These are phyloP conservation scores for Cercospora sp. DNA, from an alignment of 2,329 filamentous ascomycete genomes.

Conservation along the genomic window DNA sequence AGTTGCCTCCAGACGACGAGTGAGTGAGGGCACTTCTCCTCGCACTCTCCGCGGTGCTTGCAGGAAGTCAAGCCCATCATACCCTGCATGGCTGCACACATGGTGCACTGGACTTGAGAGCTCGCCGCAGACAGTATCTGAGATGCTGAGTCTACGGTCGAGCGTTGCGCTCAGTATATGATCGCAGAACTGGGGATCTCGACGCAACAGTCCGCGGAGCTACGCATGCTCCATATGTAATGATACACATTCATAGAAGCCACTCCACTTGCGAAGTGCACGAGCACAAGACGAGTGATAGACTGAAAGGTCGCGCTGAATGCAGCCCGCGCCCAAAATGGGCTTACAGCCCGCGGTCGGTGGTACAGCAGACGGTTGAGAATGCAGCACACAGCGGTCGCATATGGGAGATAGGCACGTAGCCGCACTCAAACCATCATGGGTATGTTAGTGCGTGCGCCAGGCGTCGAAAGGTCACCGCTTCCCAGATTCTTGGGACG, in stretches of 20 bases:
- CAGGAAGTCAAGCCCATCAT: neutral
- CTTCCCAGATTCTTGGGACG: constrained; percentile 1
- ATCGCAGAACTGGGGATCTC: neutral
- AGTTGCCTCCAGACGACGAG: constrained; percentile 94
- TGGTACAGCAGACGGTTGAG: neutral
- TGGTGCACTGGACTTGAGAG: neutral
- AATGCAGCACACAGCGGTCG: neutral
- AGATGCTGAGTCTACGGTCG: neutral
- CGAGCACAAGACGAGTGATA: neutral
- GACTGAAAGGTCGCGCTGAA: neutral
- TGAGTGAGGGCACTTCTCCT: constrained; percentile 8
- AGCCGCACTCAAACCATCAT: neutral
- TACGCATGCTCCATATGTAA: neutral
- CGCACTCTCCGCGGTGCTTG: neutral
- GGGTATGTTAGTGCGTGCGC: neutral
- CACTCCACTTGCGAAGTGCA: neutral
- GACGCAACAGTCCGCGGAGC: neutral
- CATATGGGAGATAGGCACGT: neutral
- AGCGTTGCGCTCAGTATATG: neutral
- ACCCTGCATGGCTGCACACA: neutral
- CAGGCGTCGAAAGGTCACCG: neutral
- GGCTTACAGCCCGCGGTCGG: neutral
- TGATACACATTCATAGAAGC: neutral
- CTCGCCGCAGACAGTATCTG: neutral
- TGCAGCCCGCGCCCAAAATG: neutral